phyloP scores from a whole-genome alignment of 345 rosid genomes.

The Eucalyptus erythrocorys region DNA sequence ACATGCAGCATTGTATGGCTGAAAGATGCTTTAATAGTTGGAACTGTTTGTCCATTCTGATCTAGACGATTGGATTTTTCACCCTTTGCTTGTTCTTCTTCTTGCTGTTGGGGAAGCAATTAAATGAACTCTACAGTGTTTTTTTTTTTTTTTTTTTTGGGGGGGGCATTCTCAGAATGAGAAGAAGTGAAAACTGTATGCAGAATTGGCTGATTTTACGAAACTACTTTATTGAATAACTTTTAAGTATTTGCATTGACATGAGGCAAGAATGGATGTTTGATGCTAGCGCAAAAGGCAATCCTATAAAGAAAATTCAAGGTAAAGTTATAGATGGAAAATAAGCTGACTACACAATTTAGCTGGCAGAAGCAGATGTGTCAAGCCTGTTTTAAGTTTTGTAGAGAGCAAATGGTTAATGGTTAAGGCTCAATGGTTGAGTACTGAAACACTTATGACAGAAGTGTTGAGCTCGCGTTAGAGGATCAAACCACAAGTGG shows the following conservation, averaged over 20 bases:
- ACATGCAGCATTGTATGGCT: not conserved
- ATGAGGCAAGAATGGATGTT: not conserved
- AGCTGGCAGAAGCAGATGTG: not conserved
- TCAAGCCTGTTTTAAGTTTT: not conserved
- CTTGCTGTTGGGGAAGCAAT: not conserved
- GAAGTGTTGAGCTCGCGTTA: not conserved
- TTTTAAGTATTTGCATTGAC: not conserved
- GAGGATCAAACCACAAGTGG: not conserved
- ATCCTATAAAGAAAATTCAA: not conserved
- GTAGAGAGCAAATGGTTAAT: not conserved
- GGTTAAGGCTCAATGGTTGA: not conserved
- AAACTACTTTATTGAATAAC: not conserved
- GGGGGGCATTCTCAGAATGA: not conserved
- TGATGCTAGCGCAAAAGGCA: not conserved
- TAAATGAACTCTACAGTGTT: not conserved
- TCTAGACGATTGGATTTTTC: not conserved
- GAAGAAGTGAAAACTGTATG: not conserved
- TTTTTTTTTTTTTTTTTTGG: not conserved
- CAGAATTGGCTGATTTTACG: not conserved
- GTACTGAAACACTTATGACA: not conserved
- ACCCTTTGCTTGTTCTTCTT: not conserved
- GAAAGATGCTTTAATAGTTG: not conserved
- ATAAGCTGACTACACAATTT: not conserved
- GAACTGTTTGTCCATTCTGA: not conserved
- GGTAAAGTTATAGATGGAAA: not conserved